Evolutionary conservation across 805 yeast species (phyloP), one percentile per base, ranked within the genome.

Genomic region (Metschnikowia proteae): DNA sequence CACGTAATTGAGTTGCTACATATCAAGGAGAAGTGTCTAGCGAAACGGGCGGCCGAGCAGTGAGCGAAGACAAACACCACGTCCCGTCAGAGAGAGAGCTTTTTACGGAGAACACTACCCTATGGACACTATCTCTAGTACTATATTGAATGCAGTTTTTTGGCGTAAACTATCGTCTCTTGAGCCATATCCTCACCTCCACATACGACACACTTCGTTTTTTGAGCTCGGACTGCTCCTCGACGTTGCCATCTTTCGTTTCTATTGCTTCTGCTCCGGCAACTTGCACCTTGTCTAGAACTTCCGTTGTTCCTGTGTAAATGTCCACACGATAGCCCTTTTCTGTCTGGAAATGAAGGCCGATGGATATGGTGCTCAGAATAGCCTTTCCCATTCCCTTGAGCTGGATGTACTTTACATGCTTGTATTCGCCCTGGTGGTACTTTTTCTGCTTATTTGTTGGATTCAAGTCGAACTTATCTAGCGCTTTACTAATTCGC

Each of bases 371-470:
- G 0, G 84, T 80, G 57, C 79, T 84, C 43, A 77, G 82, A 7
- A 86, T 80, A 7, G 91, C 60, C 25, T 61, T 61, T 3, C 96
- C 96, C 85, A 88, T 82, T 0, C 95, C 97, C 47, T 79, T 65
- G 3, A 90, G 75, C 0, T 76, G 71, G 6, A 88, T 73, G 59
- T 70, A 79, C 27, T 68, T 59, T 0, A 69, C 68, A 34, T 70
- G 73, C 47, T 74, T 74, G 48, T 72, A 68, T 46, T 63, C 61
- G 29, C 70, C 53, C 25, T 61, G 62, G 43, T 66, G 65, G 49
- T 53, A 65, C 51, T 68, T 65, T 23, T 52, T 52, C 17, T 51
- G 58, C 44, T 39, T 48, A 40, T 47, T 47, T 9, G 46, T 48
- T 33, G 51, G 56, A 27, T 60, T 47, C 36, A 60, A 62, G 47